Percentiles rank a stretch among this genome's conserved stretches.
Conservation (phyloP, 1,284 basidiomycete species). For the Cutaneotrichosporon arboriforme region DNA sequence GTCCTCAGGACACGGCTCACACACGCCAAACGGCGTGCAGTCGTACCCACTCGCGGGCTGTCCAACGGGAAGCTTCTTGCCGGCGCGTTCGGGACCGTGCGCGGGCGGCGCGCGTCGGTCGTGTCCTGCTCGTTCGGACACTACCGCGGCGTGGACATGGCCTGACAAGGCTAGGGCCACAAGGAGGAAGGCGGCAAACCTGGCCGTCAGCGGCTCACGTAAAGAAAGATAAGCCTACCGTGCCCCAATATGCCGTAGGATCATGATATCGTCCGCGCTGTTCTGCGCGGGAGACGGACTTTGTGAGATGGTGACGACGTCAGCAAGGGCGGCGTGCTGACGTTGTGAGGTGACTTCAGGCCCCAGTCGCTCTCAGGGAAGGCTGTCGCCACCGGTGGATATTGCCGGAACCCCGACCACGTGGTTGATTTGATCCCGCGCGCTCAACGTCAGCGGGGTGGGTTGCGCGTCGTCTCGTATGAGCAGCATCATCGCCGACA, state of each 20-base stretch:
- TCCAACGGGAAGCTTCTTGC: constrained; percentile 21
- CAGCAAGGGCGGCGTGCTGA: background rate
- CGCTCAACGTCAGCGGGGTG: constrained; percentile 2
- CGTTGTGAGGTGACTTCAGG: no score
- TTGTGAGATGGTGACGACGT: background rate
- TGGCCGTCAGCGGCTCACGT: constrained; percentile 1
- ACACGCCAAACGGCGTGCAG: constrained; percentile 71
- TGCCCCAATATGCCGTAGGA: constrained; percentile 5
- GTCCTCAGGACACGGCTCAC: constrained; percentile 73
- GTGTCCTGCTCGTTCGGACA: background rate
- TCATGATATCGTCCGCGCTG: background rate
- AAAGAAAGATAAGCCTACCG: constrained; percentile 1
- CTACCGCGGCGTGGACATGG: no score
- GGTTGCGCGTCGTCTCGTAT: constrained; percentile 5
- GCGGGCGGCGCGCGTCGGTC: no score
- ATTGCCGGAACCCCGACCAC: constrained; percentile 7
- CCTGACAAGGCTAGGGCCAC: constrained; percentile 19
- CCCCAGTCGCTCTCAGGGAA: no score
- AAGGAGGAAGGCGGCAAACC: constrained; percentile 18
- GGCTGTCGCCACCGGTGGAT: constrained; percentile 5
- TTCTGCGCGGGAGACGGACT: no score
- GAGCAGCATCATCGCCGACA: no score
- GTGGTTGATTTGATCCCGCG: constrained; percentile 1
- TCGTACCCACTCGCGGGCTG: constrained; percentile 43
- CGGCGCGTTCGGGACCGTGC: no score